A percentile compares a stretch with the other conserved stretches of the same genome.
Evolutionary conservation across 2,329 filamentous ascomycete genomes (phyloP).

Genomic region (Achaetomium macrosporum): DNA sequence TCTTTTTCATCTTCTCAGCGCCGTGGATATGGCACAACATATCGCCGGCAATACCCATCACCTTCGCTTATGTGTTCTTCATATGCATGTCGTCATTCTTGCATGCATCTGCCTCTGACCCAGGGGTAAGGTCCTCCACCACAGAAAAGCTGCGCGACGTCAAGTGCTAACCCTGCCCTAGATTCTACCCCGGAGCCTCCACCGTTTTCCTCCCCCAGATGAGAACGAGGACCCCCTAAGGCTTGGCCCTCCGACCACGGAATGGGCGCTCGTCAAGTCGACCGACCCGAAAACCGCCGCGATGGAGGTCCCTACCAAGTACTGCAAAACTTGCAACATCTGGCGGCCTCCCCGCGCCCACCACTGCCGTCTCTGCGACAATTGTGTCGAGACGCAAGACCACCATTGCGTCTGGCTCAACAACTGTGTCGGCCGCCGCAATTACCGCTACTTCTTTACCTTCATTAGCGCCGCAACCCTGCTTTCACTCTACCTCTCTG

Average conservation of each 20-base stretch:
- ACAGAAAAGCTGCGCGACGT: background rate
- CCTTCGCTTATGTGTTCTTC: slow-evolving; percentile 88
- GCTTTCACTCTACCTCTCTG: slow-evolving; percentile 69
- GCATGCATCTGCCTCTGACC: slow-evolving; percentile 87
- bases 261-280: slow-evolving; percentile 89
- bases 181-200: slow-evolving; percentile 89
- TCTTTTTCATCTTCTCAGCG: slow-evolving; percentile 84
- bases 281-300: slow-evolving; percentile 68
- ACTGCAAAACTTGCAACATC: slow-evolving; percentile 95
- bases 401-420: slow-evolving; percentile 99
- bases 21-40: slow-evolving; percentile 81
- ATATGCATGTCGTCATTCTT: slow-evolving; percentile 89
- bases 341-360: slow-evolving; percentile 95
- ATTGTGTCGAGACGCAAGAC: slow-evolving; percentile 94
- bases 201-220: slow-evolving; percentile 73
- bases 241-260: slow-evolving; percentile 78
- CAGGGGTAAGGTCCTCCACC: slow-evolving; percentile 65
- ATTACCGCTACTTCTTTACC: slow-evolving; percentile 96
- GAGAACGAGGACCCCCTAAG: slow-evolving; percentile 75
- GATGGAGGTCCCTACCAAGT: slow-evolving; percentile 98
- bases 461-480: slow-evolving; percentile 79
- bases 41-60: slow-evolving; percentile 80
- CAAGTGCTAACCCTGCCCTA: slow-evolving; percentile 32
- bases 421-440: slow-evolving; percentile 93
- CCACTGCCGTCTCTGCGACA: slow-evolving; percentile 94